phyloP scores from a whole-genome alignment of 441 rosid genomes.

The Pelargonium myrrhifolium region DNA sequence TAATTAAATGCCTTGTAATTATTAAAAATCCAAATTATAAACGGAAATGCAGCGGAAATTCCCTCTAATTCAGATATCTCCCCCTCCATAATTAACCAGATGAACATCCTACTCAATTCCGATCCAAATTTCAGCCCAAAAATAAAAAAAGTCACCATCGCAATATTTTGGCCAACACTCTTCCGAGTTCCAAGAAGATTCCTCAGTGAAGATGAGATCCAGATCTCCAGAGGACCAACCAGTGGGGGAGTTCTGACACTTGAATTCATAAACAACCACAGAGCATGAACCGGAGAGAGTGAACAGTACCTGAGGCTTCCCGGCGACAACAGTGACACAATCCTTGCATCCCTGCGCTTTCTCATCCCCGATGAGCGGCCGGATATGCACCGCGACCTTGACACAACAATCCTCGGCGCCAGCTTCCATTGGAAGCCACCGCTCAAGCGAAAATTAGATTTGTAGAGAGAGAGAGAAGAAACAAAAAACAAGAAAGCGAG shows the following conservation, averaged over 20 bases:
- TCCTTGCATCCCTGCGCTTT: slow-evolving; percentile 87
- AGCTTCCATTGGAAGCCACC: slow-evolving; percentile 42
- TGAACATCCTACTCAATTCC: not conserved
- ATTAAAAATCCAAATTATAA: not conserved
- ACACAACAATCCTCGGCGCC: slow-evolving; percentile 76
- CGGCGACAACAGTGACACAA: slow-evolving; percentile 75
- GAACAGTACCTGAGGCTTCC: slow-evolving; percentile 82
- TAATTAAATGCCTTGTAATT: not conserved
- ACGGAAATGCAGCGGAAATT: not conserved
- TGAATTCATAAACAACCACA: not conserved
- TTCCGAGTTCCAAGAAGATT: not conserved
- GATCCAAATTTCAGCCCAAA: not conserved
- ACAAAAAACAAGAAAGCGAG: no score
- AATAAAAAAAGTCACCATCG: not conserved
- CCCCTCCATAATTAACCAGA: not conserved
- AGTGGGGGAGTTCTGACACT: not conserved
- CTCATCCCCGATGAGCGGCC: slow-evolving; percentile 98
- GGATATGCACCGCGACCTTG: slow-evolving; percentile 85
- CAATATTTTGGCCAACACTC: not conserved
- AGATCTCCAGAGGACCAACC: not conserved
- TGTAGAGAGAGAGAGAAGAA: no score
- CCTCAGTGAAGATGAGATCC: not conserved
- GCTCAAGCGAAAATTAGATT: not conserved
- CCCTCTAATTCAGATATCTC: not conserved
- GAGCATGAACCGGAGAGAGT: not conserved